These are phyloP conservation scores for Fusarium pseudonygamai DNA, from an alignment of 2,329 filamentous ascomycete genomes.

Conservation along the genomic window DNA sequence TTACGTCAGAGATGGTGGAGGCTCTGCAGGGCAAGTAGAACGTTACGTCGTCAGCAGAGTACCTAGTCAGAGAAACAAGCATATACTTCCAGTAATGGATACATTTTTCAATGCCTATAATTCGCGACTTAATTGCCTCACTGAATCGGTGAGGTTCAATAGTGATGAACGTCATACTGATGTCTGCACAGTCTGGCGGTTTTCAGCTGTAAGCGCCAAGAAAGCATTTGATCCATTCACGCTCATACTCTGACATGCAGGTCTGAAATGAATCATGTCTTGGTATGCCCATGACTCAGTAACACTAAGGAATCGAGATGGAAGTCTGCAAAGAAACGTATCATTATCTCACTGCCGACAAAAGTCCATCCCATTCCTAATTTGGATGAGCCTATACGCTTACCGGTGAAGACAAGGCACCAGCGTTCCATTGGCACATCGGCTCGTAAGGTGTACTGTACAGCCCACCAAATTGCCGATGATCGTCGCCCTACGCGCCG, in stretches of 20 bases:
- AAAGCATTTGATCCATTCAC: not conserved
- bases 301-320: accelerated
- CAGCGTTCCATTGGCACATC: accelerated
- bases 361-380: not conserved
- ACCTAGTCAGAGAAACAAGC: not conserved
- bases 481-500: not conserved
- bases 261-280: not conserved
- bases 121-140: accelerated
- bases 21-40: not conserved
- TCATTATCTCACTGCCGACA: accelerated
- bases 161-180: not conserved
- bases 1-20: not conserved
- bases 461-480: not conserved
- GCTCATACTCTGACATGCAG: accelerated
- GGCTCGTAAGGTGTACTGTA: not conserved
- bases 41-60: accelerated
- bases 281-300: accelerated
- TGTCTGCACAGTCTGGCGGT: not conserved
- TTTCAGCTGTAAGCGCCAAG: not conserved
- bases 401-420: not conserved
- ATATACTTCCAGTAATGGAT: not conserved
- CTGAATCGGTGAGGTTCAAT: no score
- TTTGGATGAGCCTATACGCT: not conserved
- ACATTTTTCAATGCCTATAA: accelerated
- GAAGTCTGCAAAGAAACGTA: not conserved